Conservation (phyloP, 352 stramenopile species). For the Elongisporangium senticosum region DNA sequence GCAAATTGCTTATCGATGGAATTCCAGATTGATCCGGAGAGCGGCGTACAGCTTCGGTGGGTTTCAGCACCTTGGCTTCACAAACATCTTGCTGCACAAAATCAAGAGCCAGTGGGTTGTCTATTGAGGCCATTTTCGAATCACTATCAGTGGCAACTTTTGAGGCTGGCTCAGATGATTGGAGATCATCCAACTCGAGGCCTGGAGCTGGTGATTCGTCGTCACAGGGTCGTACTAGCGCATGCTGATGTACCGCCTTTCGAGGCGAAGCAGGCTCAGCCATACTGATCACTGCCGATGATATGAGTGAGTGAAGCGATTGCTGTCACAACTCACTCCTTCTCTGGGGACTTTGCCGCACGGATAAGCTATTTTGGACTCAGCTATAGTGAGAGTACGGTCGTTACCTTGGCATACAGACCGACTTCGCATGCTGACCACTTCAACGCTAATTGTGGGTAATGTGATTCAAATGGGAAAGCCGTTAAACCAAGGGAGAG, state of each 20-base stretch:
- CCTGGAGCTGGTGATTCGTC: background rate
- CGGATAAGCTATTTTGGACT: background rate
- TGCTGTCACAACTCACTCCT: no score
- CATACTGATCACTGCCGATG: background rate
- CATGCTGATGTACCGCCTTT: background rate
- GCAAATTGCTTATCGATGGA: background rate
- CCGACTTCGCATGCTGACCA: background rate
- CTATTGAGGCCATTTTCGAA: background rate
- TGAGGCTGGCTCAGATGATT: background rate
- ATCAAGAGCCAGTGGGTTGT: background rate
- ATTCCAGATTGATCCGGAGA: background rate
- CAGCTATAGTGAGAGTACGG: background rate
- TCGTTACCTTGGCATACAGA: background rate
- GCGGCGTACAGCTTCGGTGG: background rate
- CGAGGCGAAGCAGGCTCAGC: background rate
- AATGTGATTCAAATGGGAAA: background rate
- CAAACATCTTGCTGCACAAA: background rate
- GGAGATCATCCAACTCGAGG: background rate
- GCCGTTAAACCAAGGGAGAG: background rate
- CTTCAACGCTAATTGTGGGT: background rate
- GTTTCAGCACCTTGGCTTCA: background rate
- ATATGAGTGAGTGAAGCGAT: background rate
- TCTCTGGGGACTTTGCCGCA: no score
- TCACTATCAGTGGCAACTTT: background rate
- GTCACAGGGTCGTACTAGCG: background rate